Evolutionary conservation across 1,284 basidiomycete genomes (phyloP).

Genomic region (Ceratobasidium sp.): DNA sequence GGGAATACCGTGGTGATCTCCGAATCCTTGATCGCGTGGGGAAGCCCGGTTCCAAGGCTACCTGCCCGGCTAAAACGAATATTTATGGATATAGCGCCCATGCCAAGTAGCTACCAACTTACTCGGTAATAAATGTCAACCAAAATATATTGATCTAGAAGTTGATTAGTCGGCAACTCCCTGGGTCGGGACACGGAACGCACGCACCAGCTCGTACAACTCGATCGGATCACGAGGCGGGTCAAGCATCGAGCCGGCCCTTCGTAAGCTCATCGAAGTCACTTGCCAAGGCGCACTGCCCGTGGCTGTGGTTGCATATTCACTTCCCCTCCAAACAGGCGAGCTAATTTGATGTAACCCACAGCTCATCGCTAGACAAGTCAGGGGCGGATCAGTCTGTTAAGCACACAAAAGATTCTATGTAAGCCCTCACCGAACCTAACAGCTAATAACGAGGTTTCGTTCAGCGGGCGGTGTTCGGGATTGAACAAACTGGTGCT

Average conservation of each 20-base stretch:
- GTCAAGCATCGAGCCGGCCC: constrained; percentile 42
- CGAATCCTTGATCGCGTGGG: constrained; percentile 31
- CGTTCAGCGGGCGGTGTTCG: constrained; percentile 67
- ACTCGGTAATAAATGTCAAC: constrained; percentile 35
- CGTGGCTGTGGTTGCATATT: constrained; percentile 33
- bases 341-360: constrained; percentile 35
- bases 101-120: not conserved
- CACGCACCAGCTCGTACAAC: constrained; percentile 38
- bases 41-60: constrained; percentile 28
- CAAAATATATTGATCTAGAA: constrained; percentile 34
- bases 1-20: constrained; percentile 35
- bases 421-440: constrained; percentile 18
- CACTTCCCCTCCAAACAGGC: constrained; percentile 32
- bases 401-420: not conserved
- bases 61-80: constrained; percentile 27
- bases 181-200: not conserved
- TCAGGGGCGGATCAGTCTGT: constrained; percentile 12
- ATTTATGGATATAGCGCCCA: not conserved
- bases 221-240: constrained; percentile 41
- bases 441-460: constrained; percentile 43
- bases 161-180: not conserved
- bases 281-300: constrained; percentile 41
- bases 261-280: constrained; percentile 41
- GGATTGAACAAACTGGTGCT: constrained; percentile 68
- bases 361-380: constrained; percentile 29